Evolutionary conservation across 1,139 yeast genomes (phyloP).

Genomic region (Saccharomyces hybrid): DNA sequence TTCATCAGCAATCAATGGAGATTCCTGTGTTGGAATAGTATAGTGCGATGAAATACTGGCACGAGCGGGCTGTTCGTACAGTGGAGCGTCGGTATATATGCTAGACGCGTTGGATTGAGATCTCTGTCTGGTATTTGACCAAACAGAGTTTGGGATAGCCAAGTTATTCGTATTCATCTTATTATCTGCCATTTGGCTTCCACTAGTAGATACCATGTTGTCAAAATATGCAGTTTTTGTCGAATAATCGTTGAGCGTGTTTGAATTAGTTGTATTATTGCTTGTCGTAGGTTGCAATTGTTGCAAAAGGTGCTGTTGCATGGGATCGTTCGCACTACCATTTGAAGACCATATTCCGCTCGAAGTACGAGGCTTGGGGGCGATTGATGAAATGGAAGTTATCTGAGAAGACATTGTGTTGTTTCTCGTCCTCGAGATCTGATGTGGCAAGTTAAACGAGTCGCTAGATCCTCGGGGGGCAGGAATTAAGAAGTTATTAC

Average conservation of each 20-base stretch:
- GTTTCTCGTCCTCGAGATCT: conserved; percentile 28
- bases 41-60: conserved; percentile 38
- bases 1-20: conserved; percentile 42
- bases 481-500: conserved; percentile 12
- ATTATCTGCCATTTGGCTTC: conserved; percentile 7
- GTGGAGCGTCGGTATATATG: conserved; percentile 23
- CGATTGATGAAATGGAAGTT: conserved; percentile 26
- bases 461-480: conserved; percentile 27
- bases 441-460: conserved; percentile 20
- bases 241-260: conserved; percentile 17
- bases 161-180: conserved; percentile 12
- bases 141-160: conserved; percentile 14
- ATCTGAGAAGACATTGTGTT: conserved; percentile 31
- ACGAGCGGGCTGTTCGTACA: conserved; percentile 23
- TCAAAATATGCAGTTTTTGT: conserved; percentile 17
- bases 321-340: conserved; percentile 6
- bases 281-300: conserved; percentile 11
- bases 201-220: conserved; percentile 1
- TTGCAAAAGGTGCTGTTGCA: conserved; percentile 11
- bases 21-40: conserved; percentile 26
- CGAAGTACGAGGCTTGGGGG: conserved; percentile 17
- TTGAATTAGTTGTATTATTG: conserved; percentile 8
- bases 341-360: conserved; percentile 24
- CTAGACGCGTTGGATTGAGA: conserved; percentile 29
- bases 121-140: conserved; percentile 16